These are phyloP conservation scores for Cryomyces antarcticus DNA, from an alignment of 495 filamentous ascomycete genomes.

Conservation along the genomic window DNA sequence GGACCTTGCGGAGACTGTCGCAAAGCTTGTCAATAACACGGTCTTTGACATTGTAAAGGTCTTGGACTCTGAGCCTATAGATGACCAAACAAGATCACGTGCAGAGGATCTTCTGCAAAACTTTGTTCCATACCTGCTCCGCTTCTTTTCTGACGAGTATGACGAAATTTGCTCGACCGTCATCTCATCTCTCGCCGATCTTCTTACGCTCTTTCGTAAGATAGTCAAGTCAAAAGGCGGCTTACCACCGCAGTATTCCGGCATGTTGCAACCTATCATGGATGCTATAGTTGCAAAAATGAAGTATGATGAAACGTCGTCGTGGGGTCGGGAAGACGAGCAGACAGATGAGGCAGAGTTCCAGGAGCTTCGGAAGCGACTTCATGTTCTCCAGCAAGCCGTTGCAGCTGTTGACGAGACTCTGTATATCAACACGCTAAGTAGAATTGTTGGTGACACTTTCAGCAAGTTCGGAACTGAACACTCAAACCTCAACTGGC, in stretches of 20 bases:
- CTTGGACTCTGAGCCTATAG: slow-evolving; percentile 38
- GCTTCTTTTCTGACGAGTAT: slow-evolving; percentile 93
- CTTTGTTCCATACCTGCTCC: slow-evolving; percentile 68
- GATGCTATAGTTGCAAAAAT: slow-evolving; percentile 86
- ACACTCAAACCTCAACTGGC: slow-evolving; percentile 66
- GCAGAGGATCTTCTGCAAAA: slow-evolving; percentile 58
- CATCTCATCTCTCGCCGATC: slow-evolving; percentile 74
- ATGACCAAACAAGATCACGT: slow-evolving; percentile 30
- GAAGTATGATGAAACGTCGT: slow-evolving; percentile 85
- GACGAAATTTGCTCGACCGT: slow-evolving; percentile 93
- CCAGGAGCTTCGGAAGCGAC: slow-evolving; percentile 70
- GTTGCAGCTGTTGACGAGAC: slow-evolving; percentile 67
- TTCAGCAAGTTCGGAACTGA: slow-evolving; percentile 55
- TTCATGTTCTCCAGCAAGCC: slow-evolving; percentile 78
- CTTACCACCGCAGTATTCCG: slow-evolving; percentile 44
- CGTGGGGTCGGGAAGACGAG: slow-evolving; percentile 86
- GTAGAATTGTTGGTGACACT: slow-evolving; percentile 58
- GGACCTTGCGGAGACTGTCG: slow-evolving; percentile 83
- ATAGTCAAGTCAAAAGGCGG: slow-evolving; percentile 37
- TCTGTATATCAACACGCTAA: slow-evolving; percentile 71
- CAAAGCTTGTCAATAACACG: slow-evolving; percentile 84
- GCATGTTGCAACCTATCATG: slow-evolving; percentile 68
- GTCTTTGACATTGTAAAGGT: slow-evolving; percentile 69
- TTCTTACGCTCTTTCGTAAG: slow-evolving; percentile 73
- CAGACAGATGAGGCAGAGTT: slow-evolving; percentile 98